Base-by-base conservation (phyloP, 495 filamentous ascomycete genomes). In the Annulohypoxylon stygium region DNA sequence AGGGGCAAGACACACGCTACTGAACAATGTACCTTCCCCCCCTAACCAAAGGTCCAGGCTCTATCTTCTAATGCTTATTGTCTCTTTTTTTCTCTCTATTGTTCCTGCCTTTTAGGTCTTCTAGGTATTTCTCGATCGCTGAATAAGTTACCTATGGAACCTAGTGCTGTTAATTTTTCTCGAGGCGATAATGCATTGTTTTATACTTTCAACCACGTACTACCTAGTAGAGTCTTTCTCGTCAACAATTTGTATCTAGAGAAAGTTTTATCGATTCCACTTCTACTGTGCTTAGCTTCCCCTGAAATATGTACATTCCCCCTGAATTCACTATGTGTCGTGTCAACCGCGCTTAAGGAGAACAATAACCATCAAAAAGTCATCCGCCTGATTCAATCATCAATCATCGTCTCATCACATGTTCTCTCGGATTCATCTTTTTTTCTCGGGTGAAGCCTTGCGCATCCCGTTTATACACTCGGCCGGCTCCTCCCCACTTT, bases 391-490 rank as follows among this genome's bases (percentile, higher is more conserved):
- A 62, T 62, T 69, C 23, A 45, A 68, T 47, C 59, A 65, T 50
- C 36, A 23, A 7, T 60, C 61, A 51, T 69, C 71, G 69, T 16
- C 10, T 60, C 61, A 51, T 69, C 71, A 74, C 66, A 69, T 69
- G 50, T 54, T 33, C 50, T 5, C 33, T 54, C 50, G 4, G 11
- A 41, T 20, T 37, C 34, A 45, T 65, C 34, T 60, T 64, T 65
- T 63, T 48, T 11, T 33, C 3, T 48, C 18, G 58, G 12, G 34
- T 30, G 30, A 47, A 64, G 7, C 30, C 59, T 69, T 45, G 25
- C 55, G 16, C 25, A 51, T 34, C 60, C 41, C 54, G 34, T 53
- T 34, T 67, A 30, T 45, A 34, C 20, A 37, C 37, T 50, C 55
- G 36, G 36, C 61, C 18, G 30, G 50, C 37, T 65, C 54, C 11